A percentile compares a stretch with the other conserved stretches of the same genome.
Conservation (phyloP, 139 green algal species). For the Chlamydomonas sp. region DNA sequence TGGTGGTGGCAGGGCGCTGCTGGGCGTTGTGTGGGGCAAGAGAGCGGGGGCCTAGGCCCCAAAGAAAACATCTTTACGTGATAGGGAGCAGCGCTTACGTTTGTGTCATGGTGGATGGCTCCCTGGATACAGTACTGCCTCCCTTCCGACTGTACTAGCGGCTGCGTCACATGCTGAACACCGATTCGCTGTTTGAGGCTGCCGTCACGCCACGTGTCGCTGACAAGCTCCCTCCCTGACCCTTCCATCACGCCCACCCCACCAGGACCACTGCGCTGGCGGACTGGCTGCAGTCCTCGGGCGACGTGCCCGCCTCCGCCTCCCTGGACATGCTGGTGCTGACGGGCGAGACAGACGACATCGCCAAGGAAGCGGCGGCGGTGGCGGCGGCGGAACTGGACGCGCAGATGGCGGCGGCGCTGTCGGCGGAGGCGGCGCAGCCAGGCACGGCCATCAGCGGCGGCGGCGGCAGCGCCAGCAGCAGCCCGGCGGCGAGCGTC, state of each 20-base stretch:
- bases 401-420: constrained; percentile 10
- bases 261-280: not conserved
- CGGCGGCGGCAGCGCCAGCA: not conserved
- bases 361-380: not conserved
- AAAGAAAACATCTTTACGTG: too few relatives aligned
- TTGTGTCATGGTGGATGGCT: too few relatives aligned
- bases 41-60: too few relatives aligned
- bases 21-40: too few relatives aligned
- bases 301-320: constrained; percentile 25
- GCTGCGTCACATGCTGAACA: too few relatives aligned
- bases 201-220: too few relatives aligned
- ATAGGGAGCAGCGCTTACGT: too few relatives aligned
- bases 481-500: not conserved
- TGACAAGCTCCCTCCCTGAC: not conserved
- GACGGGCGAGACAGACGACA: constrained; percentile 21
- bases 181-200: too few relatives aligned
- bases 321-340: constrained; percentile 38
- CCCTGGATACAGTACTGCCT: too few relatives aligned
- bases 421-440: constrained; percentile 19
- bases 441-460: not conserved
- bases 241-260: not conserved
- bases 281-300: not conserved
- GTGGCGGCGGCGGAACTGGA: constrained; percentile 4
- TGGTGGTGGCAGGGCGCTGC: too few relatives aligned
- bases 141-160: too few relatives aligned